Percentiles rank a stretch among this genome's conserved stretches.
Conservation (phyloP, 208 protist species). For the Tetramitus jugosus region DNA sequence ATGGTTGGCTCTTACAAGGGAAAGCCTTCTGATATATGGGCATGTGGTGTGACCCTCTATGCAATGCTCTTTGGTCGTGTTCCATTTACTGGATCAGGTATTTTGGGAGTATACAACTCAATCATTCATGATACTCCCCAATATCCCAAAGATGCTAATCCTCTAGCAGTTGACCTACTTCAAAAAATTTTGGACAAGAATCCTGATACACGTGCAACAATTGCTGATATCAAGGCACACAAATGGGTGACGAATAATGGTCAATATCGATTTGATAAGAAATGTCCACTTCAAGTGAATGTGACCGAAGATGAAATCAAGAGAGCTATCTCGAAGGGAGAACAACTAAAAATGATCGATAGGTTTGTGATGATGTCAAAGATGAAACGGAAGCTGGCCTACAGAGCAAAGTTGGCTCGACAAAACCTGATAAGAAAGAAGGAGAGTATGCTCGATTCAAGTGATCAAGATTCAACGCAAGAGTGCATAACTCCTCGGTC, state of each 20-base stretch:
- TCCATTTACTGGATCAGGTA: conserved; percentile 44
- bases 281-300: background rate
- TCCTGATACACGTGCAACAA: conserved; percentile 36
- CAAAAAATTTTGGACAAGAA: conserved; percentile 51
- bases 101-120: conserved; percentile 27
- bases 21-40: conserved; percentile 72
- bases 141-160: conserved; percentile 42
- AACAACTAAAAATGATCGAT: background rate
- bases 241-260: conserved; percentile 17
- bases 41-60: conserved; percentile 73
- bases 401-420: too few relatives aligned
- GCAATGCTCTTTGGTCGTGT: conserved; percentile 60
- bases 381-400: too few relatives aligned
- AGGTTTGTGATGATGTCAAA: background rate
- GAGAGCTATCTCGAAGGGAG: background rate
- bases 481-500: too few relatives aligned
- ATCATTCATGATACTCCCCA: conserved; percentile 41
- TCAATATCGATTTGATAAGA: background rate
- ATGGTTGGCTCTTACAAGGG: conserved; percentile 35
- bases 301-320: background rate
- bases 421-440: too few relatives aligned
- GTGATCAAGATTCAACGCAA: too few relatives aligned
- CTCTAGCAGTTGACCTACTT: conserved; percentile 47
- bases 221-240: conserved; percentile 26
- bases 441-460: too few relatives aligned